These are phyloP conservation scores for Hypsizygus ulmarius DNA, from an alignment of 1,284 basidiomycete species.

Conservation along the genomic window DNA sequence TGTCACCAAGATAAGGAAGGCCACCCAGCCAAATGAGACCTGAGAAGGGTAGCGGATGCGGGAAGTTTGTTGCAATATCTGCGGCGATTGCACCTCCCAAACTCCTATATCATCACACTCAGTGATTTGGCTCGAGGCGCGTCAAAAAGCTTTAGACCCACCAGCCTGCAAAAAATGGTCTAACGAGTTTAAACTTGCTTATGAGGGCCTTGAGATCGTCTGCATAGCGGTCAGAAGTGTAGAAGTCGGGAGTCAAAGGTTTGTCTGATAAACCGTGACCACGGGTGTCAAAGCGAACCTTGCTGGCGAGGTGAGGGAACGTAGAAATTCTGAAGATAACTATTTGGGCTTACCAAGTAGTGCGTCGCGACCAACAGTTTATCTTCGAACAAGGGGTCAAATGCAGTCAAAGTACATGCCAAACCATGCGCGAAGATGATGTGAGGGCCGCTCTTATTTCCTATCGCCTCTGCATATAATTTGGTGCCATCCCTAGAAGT, in stretches of 20 bases:
- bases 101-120: constrained; percentile 13
- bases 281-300: constrained; percentile 21
- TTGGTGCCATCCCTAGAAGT: too few relatives aligned
- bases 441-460: constrained; percentile 11
- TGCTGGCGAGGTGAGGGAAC: neutral
- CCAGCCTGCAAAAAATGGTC: constrained; percentile 28
- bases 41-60: constrained; percentile 19
- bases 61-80: constrained; percentile 25
- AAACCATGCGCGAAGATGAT: constrained; percentile 16
- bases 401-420: constrained; percentile 10
- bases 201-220: too few relatives aligned
- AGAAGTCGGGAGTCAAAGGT: constrained; percentile 22
- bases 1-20: constrained; percentile 10
- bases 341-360: constrained; percentile 19
- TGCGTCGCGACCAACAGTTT: neutral
- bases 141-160: constrained; percentile 14
- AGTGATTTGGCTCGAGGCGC: neutral
- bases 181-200: constrained; percentile 22
- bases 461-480: constrained; percentile 16
- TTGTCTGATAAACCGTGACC: constrained; percentile 31
- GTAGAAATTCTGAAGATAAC: neutral
- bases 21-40: constrained; percentile 25
- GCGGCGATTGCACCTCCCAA: constrained; percentile 19
- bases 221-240: constrained; percentile 25
- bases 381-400: constrained; percentile 15